phyloP scores from a whole-genome alignment of 192 early-diverging fungal genomes.

The Glomus cerebriforme region DNA sequence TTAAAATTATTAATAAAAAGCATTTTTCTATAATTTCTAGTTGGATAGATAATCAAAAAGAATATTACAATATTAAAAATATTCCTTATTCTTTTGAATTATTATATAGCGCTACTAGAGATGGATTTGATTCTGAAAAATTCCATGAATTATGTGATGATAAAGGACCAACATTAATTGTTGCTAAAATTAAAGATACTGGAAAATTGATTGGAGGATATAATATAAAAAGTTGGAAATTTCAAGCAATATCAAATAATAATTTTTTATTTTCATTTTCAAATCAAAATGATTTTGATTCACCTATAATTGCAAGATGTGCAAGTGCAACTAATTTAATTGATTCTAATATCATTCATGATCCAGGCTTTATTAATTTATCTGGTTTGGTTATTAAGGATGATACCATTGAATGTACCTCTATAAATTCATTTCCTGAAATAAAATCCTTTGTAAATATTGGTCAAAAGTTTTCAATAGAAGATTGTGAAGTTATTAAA shows the following conservation, averaged over 20 bases:
- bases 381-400: background rate
- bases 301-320: background rate
- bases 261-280: background rate
- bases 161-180: background rate
- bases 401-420: too few relatives aligned
- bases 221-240: background rate
- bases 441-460: background rate
- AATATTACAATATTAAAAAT: background rate
- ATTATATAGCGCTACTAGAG: background rate
- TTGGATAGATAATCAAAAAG: background rate
- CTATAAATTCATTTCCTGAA: background rate
- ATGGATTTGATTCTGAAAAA: background rate
- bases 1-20: background rate
- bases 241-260: background rate
- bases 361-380: background rate
- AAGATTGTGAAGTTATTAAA: background rate
- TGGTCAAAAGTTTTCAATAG: background rate
- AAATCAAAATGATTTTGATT: background rate
- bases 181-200: background rate
- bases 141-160: background rate
- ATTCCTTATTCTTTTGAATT: background rate
- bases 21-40: background rate
- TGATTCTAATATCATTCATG: background rate
- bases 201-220: background rate
- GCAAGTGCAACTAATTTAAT: background rate